A percentile compares a stretch with the other conserved stretches of the same genome.
phyloP scores from a whole-genome alignment of 2,329 filamentous ascomycete species.

The Plenodomus biglobosus region DNA sequence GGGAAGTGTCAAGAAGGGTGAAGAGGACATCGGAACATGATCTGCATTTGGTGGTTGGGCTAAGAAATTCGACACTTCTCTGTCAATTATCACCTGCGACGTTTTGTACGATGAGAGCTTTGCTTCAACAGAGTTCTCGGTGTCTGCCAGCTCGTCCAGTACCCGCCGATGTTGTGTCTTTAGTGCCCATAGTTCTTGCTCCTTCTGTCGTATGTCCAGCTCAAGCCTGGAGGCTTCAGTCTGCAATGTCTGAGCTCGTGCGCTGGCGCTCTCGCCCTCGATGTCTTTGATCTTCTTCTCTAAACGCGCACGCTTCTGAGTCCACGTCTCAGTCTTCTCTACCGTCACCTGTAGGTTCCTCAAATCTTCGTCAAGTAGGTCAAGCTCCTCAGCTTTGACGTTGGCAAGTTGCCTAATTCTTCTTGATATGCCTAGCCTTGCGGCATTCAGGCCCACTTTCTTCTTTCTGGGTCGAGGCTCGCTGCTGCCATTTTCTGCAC shows the following conservation, averaged over 20 bases:
- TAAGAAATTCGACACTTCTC: slow-evolving; percentile 62
- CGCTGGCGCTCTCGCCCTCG: slow-evolving; percentile 58
- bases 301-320: slow-evolving; percentile 57
- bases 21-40: slow-evolving; percentile 29
- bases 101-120: slow-evolving; percentile 71
- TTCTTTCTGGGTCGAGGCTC: slow-evolving; percentile 49
- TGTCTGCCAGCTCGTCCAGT: slow-evolving; percentile 61
- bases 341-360: slow-evolving; percentile 60
- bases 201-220: slow-evolving; percentile 66
- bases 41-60: slow-evolving; percentile 54
- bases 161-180: slow-evolving; percentile 63
- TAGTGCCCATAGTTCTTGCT: slow-evolving; percentile 64
- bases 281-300: slow-evolving; percentile 59
- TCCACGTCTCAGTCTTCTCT: slow-evolving; percentile 60
- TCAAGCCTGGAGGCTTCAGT: slow-evolving; percentile 57
- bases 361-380: slow-evolving; percentile 60
- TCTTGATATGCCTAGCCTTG: slow-evolving; percentile 65
- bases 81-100: slow-evolving; percentile 66
- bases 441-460: slow-evolving; percentile 60
- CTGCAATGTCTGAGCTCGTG: slow-evolving; percentile 56
- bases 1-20: slow-evolving; percentile 61
- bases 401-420: slow-evolving; percentile 65
- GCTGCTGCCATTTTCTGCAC: slow-evolving; percentile 19
- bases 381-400: slow-evolving; percentile 69
- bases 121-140: slow-evolving; percentile 67